Conservation (phyloP, 1,284 basidiomycete genomes). For the Rhodotorula sp. region DNA sequence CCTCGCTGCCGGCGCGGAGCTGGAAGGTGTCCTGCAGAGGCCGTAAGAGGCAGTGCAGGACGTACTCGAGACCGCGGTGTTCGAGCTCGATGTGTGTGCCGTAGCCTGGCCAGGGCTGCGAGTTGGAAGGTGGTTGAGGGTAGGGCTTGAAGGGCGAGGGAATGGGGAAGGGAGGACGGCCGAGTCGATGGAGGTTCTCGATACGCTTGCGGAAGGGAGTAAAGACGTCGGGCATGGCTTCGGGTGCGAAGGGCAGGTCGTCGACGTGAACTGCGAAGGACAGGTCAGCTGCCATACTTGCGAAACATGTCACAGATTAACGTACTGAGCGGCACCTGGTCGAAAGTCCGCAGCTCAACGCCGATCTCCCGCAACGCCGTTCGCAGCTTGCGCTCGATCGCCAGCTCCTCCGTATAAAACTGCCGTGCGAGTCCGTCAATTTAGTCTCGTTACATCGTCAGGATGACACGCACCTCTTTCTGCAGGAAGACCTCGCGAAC, state of each 20-base stretch:
- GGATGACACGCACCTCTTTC: constrained; percentile 49
- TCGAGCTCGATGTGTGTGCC: constrained; percentile 10
- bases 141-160: constrained; percentile 46
- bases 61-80: constrained; percentile 18
- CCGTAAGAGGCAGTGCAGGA: constrained; percentile 43
- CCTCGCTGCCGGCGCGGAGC: constrained; percentile 1
- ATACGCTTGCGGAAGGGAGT: constrained; percentile 55
- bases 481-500: constrained; percentile 54
- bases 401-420: constrained; percentile 47
- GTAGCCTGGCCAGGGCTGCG: constrained; percentile 32
- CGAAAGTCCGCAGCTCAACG: constrained; percentile 44
- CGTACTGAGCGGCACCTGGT: constrained; percentile 48
- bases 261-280: constrained; percentile 47
- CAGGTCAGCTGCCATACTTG: not conserved
- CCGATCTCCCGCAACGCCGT: constrained; percentile 38
- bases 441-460: not conserved
- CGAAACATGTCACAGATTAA: not conserved
- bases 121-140: constrained; percentile 34
- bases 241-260: constrained; percentile 53
- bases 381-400: constrained; percentile 34
- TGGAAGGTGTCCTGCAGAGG: constrained; percentile 40
- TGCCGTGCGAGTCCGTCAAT: constrained; percentile 6
- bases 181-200: constrained; percentile 52
- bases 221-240: constrained; percentile 55
- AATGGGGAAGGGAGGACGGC: constrained; percentile 37